Evolutionary conservation across 495 filamentous ascomycete genomes (phyloP).

Genomic region (Choiromyces venosus): DNA sequence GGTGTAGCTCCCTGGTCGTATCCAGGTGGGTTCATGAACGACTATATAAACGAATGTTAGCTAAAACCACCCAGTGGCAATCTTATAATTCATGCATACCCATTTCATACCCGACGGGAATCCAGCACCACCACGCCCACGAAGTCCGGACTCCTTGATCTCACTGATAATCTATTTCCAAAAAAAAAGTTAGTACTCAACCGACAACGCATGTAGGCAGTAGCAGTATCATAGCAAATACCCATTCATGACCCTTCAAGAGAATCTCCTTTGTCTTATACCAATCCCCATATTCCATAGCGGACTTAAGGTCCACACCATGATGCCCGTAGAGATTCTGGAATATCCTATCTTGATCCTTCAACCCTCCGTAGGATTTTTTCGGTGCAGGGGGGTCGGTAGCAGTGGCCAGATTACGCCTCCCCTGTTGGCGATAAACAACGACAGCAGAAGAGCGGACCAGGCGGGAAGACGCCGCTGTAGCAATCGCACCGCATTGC

Average conservation of each 20-base stretch:
- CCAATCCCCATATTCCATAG: slow-evolving; percentile 99
- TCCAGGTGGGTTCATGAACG: slow-evolving; percentile 99
- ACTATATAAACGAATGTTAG: slow-evolving; percentile 50
- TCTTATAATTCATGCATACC: slow-evolving; percentile 51
- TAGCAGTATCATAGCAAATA: slow-evolving; percentile 44
- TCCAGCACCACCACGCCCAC: slow-evolving; percentile 93
- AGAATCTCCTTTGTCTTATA: slow-evolving; percentile 98
- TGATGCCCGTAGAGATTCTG: slow-evolving; percentile 94
- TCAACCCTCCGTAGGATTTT: slow-evolving; percentile 72
- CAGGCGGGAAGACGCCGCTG: slow-evolving; percentile 13
- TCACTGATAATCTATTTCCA: slow-evolving; percentile 74
- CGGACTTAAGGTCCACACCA: slow-evolving; percentile 80
- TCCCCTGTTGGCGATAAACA: slow-evolving; percentile 4
- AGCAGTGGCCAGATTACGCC: slow-evolving; percentile 74
- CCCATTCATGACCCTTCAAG: slow-evolving; percentile 94
- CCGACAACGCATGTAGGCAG: background rate
- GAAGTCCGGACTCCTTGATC: slow-evolving; percentile 90
- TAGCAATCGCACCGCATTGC: slow-evolving; percentile 5
- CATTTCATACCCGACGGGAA: slow-evolving; percentile 99
- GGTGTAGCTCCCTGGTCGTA: slow-evolving; percentile 98
- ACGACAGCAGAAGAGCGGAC: slow-evolving; percentile 13
- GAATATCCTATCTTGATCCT: slow-evolving; percentile 96
- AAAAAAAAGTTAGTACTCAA: slow-evolving; percentile 11
- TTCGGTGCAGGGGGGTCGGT: slow-evolving; percentile 70
- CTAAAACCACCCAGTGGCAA: background rate